Evolutionary conservation across 306 rosid genomes (phyloP).

Genomic region (Rosa persica): DNA sequence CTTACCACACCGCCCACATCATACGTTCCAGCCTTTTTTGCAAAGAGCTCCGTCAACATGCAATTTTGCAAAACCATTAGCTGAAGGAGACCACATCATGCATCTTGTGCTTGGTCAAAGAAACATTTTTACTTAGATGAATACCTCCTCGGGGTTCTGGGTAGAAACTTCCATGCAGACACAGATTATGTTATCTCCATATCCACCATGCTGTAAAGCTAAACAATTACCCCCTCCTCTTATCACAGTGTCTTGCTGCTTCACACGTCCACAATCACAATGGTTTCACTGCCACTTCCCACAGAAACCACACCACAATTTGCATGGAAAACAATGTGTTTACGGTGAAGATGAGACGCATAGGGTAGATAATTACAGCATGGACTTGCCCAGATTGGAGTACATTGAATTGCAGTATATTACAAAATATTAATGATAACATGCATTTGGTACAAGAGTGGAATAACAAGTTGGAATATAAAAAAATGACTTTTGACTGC

Average conservation of each 20-base stretch:
- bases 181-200: background rate
- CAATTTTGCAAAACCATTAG: background rate
- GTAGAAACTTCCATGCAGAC: background rate
- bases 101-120: background rate
- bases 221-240: background rate
- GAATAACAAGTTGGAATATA: background rate
- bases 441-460: background rate
- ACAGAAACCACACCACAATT: background rate
- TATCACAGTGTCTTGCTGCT: background rate
- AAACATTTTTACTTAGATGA: background rate
- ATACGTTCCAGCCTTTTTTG: background rate
- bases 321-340: background rate
- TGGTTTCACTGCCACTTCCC: background rate
- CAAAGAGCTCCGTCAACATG: background rate
- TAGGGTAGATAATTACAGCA: background rate
- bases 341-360: background rate
- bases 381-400: background rate
- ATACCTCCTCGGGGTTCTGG: background rate
- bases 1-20: background rate
- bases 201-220: constrained; percentile 1
- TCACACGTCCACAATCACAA: background rate
- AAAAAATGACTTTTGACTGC: no score
- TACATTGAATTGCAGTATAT: background rate
- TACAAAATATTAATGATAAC: background rate
- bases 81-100: background rate